Base-by-base conservation (phyloP, 2,329 filamentous ascomycete species). In the Ambrosiella cleistominuta region DNA sequence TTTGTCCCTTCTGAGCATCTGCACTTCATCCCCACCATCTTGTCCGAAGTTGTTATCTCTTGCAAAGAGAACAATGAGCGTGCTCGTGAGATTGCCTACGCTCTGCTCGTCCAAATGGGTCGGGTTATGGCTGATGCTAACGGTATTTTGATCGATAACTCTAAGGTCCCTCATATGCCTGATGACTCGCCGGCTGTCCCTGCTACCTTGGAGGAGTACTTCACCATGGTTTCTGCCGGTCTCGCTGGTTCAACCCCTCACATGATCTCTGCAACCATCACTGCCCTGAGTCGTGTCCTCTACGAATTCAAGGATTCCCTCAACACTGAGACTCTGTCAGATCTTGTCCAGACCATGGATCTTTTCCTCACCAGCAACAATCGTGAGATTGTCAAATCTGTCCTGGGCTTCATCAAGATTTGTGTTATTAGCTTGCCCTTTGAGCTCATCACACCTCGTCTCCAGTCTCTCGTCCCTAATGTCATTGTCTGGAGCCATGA, bases 1-100 rank as follows among this genome's bases (percentile, higher is more conserved):
- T 85, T 85, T 65, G 76, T 96, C 5, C 86, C 90, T 12, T 75
- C 81, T 51, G 76, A 78, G 12, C 86, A 88, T 47, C 80, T 98
- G 37, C 88, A 96, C 69, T 97, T 98, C 70, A 91, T 98, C 61
- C 90, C 93, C 1, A 81, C 87, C 1, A 82, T 96, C 52, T 77
- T 98, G 5, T 89, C 89, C 2, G 93, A 98, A 71, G 88, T 97
- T 39, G 90, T 98, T 56, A 89, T 98, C 62, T 87, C 88, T 62
- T 94, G 89, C 71, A 98, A 98, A 70, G 93, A 98, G 72, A 88
- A 93, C 66, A 98, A 98, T 67, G 93, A 98, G 70, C 89, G 89
- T 66, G 90, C 93, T 0, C 79, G 93, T 62, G 89, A 87, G 57
- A 82, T 85, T 1, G 91, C 93, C 0, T 98, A 96, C 67, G 88